Evolutionary conservation across 257 asterid genomes (phyloP), one percentile per base, ranked within the genome.

Genomic region (Penstemon newberryi): DNA sequence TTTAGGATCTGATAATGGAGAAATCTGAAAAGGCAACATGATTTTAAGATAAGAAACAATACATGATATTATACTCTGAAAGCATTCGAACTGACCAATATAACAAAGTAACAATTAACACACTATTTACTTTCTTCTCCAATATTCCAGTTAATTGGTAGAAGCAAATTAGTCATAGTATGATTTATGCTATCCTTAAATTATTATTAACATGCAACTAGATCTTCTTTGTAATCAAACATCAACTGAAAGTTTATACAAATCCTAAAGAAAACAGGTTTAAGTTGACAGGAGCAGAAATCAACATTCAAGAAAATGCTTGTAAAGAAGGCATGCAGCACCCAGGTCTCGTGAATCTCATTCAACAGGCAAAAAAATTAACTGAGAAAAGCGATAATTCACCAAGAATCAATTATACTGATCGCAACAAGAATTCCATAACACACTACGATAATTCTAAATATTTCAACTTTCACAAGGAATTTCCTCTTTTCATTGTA

Each of bases 21-120:
- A 73, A 70, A 72, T 85, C 98, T 91, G 91, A 72, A 73, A 63
- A 60, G 44, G 54, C 36, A 54, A 67, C 64, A 69, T 5, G 46
- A 60, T 3, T 45, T 5, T 38, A 38, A 4, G 5, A 64, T 78
- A 43, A 60, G 25, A 69, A 12, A 60, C 15, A 1, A 53, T 44
- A n/a, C 52, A 61, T 45, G 53, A 47, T 47, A 36, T 18, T 38
- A 36, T 64, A 6, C 12, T n/a, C n/a, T 45, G 18, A n/a, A 8
- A 63, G 33, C 60, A 56, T n/a, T 7, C 3, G n/a, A 25, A 56
- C 40, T 6, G 60, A 33, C 8, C 60, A 12, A 46, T 43, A 46
- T 18, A 33, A 7, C 33, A 25, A 25, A 25, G 33, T 25, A 25
- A 25, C 33, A 25, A 25, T 25, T 25, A 25, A 25, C 33, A 25